Conservation (phyloP, 805 yeast genomes). For the Lipomyces starkeyi region DNA sequence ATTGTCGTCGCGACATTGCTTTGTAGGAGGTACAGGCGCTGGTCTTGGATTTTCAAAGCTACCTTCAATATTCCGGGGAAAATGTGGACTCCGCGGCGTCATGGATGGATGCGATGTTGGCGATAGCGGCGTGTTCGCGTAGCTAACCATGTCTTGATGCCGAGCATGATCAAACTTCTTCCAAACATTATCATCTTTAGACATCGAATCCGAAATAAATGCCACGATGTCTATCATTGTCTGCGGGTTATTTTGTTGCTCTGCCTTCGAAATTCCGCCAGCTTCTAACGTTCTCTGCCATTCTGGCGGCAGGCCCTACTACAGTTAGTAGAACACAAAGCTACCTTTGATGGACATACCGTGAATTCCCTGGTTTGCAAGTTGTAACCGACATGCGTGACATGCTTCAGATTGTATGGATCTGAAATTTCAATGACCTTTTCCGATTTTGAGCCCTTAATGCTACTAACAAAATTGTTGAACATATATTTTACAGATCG, state of each 20-base stretch:
- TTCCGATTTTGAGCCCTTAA: slow-evolving; percentile 19
- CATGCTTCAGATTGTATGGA: slow-evolving; percentile 88
- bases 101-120: slow-evolving; percentile 23
- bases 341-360: slow-evolving; percentile 11
- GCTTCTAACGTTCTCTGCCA: slow-evolving; percentile 79
- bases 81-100: slow-evolving; percentile 34
- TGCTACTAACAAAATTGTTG: slow-evolving; percentile 24
- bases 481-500: slow-evolving; percentile 24
- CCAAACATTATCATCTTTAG: slow-evolving; percentile 43
- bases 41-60: slow-evolving; percentile 41
- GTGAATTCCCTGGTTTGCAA: slow-evolving; percentile 72
- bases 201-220: slow-evolving; percentile 55
- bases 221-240: slow-evolving; percentile 86
- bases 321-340: not conserved
- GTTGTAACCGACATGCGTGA: slow-evolving; percentile 85
- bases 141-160: slow-evolving; percentile 15
- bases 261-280: slow-evolving; percentile 77
- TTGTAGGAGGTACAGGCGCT: slow-evolving; percentile 39
- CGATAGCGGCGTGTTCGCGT: slow-evolving; percentile 15
- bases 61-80: slow-evolving; percentile 37
- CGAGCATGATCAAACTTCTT: slow-evolving; percentile 38
- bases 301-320: slow-evolving; percentile 75
- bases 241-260: slow-evolving; percentile 82
- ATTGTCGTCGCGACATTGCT: slow-evolving; percentile 1
- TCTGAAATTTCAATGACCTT: slow-evolving; percentile 65